Conservation (phyloP, 306 rosid genomes). For the Rosa lucieae region DNA sequence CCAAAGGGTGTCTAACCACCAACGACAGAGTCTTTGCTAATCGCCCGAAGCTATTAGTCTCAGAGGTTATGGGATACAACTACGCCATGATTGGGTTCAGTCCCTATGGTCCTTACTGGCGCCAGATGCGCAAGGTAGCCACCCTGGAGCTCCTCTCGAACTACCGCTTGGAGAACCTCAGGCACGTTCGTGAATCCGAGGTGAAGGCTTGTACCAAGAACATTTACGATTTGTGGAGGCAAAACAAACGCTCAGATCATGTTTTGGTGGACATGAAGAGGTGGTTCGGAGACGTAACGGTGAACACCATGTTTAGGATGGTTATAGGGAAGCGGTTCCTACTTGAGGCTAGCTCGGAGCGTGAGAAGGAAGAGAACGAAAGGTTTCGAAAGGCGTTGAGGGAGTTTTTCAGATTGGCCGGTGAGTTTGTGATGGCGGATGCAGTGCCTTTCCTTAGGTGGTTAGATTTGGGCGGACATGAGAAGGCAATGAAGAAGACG, state of each 20-base stretch:
- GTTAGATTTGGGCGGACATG: conserved; percentile 39
- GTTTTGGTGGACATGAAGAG: conserved; percentile 23
- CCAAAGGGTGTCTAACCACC: conserved; percentile 31
- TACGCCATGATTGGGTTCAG: conserved; percentile 28
- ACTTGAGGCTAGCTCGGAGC: not conserved
- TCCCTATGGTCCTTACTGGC: conserved; percentile 31
- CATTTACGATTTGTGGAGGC: conserved; percentile 4
- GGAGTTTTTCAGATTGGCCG: conserved; percentile 8
- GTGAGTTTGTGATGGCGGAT: conserved; percentile 19
- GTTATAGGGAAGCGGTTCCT: conserved; percentile 22
- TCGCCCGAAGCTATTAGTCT: conserved; percentile 19
- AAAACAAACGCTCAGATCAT: not conserved
- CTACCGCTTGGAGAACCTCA: conserved; percentile 18
- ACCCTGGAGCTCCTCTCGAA: conserved; percentile 21
- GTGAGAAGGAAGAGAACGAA: not conserved
- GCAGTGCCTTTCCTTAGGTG: conserved; percentile 23
- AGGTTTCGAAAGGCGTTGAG: not conserved
- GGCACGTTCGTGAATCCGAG: conserved; percentile 12
- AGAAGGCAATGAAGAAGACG: conserved; percentile 32
- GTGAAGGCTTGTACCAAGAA: conserved; percentile 8
- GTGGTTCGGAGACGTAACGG: conserved; percentile 22
- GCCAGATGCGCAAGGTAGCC: conserved; percentile 29
- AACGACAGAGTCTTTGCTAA: conserved; percentile 22
- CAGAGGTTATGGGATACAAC: conserved; percentile 18
- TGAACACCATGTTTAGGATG: conserved; percentile 22